A percentile compares a stretch with the other conserved stretches of the same genome.
Conservation (phyloP, 2,329 filamentous ascomycete genomes). For the Leptographium wingfieldii region DNA sequence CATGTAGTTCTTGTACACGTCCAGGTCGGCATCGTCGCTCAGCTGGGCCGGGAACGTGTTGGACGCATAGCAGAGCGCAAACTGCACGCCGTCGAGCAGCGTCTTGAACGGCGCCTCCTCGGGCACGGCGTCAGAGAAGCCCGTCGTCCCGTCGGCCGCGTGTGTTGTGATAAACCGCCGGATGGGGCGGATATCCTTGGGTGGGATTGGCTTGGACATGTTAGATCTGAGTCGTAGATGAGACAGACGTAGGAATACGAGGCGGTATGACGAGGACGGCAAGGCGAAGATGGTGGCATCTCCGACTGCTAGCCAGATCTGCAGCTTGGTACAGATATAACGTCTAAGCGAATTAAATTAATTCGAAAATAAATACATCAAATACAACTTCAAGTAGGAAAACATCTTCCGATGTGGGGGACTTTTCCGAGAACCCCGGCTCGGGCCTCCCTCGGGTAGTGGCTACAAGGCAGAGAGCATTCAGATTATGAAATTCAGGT, state of each 20-base stretch:
- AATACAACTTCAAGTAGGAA: neutral
- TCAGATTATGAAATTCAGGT: no score
- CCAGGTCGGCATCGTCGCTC: slow-evolving; percentile 6
- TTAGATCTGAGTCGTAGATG: neutral
- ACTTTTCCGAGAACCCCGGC: neutral
- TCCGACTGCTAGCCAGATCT: no score
- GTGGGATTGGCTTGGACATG: neutral
- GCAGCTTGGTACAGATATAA: no score
- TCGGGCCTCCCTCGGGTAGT: neutral
- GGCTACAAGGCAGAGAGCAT: no score
- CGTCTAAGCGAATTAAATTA: no score
- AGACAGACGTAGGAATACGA: no score
- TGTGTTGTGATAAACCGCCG: slow-evolving; percentile 13
- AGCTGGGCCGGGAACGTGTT: slow-evolving; percentile 7
- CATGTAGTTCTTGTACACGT: slow-evolving; percentile 4
- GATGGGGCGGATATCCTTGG: slow-evolving; percentile 10
- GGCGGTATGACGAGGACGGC: no score
- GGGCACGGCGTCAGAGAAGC: slow-evolving; percentile 8
- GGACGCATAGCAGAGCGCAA: slow-evolving; percentile 9
- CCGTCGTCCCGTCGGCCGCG: slow-evolving; percentile 7
- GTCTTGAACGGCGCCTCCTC: slow-evolving; percentile 5
- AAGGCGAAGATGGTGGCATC: no score
- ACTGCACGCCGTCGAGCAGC: slow-evolving; percentile 6
- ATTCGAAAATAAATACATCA: no score
- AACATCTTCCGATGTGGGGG: neutral